A percentile compares a stretch with the other conserved stretches of the same genome.
Conservation (phyloP, 345 rosid species). For the Salix brachista region DNA sequence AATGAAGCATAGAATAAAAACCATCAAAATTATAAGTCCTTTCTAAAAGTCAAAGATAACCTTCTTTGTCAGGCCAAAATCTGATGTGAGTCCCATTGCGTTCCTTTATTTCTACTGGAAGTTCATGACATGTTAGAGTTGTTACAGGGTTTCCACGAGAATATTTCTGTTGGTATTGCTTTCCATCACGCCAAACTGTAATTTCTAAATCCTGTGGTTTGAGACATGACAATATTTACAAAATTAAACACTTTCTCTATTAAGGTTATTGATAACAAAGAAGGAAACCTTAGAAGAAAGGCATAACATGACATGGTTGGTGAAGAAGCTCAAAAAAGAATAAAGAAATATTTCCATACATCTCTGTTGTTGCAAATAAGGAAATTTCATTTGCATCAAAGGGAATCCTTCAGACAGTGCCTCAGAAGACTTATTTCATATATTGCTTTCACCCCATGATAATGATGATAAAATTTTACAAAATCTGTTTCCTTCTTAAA, state of each 20-base stretch:
- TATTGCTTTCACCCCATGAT: not conserved
- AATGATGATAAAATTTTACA: not conserved
- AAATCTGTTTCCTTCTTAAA: not conserved
- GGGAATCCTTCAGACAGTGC: not conserved
- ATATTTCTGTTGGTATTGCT: constrained; percentile 73
- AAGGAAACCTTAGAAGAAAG: not conserved
- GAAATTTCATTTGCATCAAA: not conserved
- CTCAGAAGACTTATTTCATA: not conserved
- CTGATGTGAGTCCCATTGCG: constrained; percentile 67
- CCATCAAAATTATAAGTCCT: not conserved
- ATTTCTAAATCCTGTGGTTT: constrained; percentile 64
- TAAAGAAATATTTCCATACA: not conserved
- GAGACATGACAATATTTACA: constrained; percentile 4
- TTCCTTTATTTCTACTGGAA: constrained; percentile 55
- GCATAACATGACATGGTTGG: not conserved
- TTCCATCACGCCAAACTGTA: constrained; percentile 88
- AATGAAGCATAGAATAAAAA: constrained; percentile 9
- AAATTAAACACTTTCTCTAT: not conserved
- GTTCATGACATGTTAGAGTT: constrained; percentile 43
- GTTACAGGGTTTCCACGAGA: constrained; percentile 85
- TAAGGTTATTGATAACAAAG: not conserved
- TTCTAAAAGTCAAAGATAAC: constrained; percentile 33
- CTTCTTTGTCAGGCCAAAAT: constrained; percentile 98
- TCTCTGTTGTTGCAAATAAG: not conserved
- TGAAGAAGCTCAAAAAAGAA: not conserved